A percentile compares a stretch with the other conserved stretches of the same genome.
Conservation (phyloP, 225 moss, liverwort and hornwort species). For the Pleurozium schreberi region DNA sequence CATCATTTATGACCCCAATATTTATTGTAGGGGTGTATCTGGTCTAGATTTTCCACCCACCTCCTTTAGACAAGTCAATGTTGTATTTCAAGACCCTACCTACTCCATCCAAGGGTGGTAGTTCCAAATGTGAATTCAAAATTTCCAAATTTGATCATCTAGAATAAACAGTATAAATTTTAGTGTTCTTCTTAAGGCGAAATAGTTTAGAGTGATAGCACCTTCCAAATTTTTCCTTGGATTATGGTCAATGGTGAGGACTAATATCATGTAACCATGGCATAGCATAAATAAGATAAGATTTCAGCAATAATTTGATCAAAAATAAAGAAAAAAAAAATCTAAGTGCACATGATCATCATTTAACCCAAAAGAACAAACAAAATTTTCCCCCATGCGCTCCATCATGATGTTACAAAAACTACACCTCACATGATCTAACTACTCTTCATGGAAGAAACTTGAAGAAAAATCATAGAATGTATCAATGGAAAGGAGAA, state of each 20-base stretch:
- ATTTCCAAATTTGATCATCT: neutral
- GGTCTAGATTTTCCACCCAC: rapidly evolving
- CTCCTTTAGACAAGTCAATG: rapidly evolving
- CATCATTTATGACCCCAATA: rapidly evolving
- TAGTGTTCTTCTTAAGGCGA: rapidly evolving
- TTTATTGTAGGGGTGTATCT: rapidly evolving
- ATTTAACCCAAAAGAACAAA: neutral
- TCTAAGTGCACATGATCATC: neutral
- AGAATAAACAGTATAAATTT: rapidly evolving
- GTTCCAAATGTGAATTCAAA: no score
- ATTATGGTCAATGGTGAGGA: rapidly evolving
- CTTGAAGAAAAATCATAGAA: neutral
- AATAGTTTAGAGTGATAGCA: neutral
- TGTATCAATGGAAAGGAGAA: rapidly evolving
- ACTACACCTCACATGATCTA: neutral
- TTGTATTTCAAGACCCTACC: neutral
- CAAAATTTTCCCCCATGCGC: rapidly evolving
- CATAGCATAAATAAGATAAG: neutral
- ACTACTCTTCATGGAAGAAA: neutral
- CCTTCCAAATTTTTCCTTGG: rapidly evolving
- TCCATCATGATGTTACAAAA: neutral
- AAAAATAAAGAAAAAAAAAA: neutral
- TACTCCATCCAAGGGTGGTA: rapidly evolving
- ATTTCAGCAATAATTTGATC: neutral
- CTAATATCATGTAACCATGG: neutral